phyloP scores from a whole-genome alignment of 2,329 filamentous ascomycete genomes.

The Calonectria henricotiae region DNA sequence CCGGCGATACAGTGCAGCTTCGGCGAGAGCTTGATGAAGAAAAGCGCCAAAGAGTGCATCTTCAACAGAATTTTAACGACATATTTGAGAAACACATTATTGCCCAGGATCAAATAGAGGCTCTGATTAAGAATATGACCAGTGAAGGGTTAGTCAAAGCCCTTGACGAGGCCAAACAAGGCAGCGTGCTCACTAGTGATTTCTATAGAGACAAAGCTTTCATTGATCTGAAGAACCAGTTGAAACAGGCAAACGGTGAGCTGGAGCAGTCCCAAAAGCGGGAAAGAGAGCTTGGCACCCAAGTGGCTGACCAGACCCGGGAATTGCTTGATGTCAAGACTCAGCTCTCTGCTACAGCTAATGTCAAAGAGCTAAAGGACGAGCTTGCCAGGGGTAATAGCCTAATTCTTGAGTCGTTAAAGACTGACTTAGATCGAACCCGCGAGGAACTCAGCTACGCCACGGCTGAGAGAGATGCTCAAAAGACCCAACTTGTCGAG shows the following conservation, averaged over 20 bases:
- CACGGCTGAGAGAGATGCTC: constrained; percentile 69
- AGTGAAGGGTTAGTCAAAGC: constrained; percentile 71
- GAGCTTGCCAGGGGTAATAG: constrained; percentile 72
- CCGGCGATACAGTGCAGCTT: constrained; percentile 70
- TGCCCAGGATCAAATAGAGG: constrained; percentile 72
- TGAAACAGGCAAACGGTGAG: constrained; percentile 64
- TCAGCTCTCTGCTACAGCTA: constrained; percentile 72
- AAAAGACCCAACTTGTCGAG: constrained; percentile 74
- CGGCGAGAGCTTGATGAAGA: constrained; percentile 72
- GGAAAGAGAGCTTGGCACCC: constrained; percentile 64
- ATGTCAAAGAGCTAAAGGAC: constrained; percentile 70
- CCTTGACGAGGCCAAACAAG: constrained; percentile 55
- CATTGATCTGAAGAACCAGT: constrained; percentile 67
- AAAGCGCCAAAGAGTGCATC: constrained; percentile 65
- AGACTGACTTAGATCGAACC: constrained; percentile 71
- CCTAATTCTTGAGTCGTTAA: constrained; percentile 72
- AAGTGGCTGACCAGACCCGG: constrained; percentile 70
- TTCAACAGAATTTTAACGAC: constrained; percentile 72
- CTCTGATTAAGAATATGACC: constrained; percentile 68
- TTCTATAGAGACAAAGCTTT: constrained; percentile 70
- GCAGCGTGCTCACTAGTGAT: constrained; percentile 63
- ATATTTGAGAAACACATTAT: constrained; percentile 74
- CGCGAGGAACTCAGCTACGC: constrained; percentile 68
- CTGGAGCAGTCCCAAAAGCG: constrained; percentile 64
- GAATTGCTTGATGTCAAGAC: constrained; percentile 69